These are phyloP conservation scores for Nosema muscidifuracis DNA, from an alignment of 371 early-diverging fungal species.

Conservation along the genomic window DNA sequence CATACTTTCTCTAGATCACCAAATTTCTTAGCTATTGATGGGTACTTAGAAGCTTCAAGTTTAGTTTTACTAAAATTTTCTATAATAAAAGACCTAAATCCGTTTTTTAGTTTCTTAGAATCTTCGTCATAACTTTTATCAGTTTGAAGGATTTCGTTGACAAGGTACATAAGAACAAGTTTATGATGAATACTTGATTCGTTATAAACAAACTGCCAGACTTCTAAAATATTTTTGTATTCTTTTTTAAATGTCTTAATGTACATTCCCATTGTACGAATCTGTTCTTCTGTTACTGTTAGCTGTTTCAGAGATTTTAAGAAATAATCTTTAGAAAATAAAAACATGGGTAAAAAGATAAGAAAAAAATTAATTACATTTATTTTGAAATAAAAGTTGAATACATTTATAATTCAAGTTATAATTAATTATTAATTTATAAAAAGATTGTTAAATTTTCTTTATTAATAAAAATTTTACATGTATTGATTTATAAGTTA, in stretches of 20 bases:
- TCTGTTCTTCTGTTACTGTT: slow-evolving; percentile 28
- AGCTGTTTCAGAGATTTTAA: slow-evolving; percentile 27
- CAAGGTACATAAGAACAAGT: slow-evolving; percentile 47
- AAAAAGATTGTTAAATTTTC: background rate
- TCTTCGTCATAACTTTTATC: slow-evolving; percentile 21
- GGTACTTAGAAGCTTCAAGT: slow-evolving; percentile 6
- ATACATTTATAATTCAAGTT: no score
- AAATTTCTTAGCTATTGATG: slow-evolving; percentile 34
- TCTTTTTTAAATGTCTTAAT: slow-evolving; percentile 49
- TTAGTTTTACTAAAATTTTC: slow-evolving; percentile 30
- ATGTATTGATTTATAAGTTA: background rate
- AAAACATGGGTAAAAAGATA: background rate
- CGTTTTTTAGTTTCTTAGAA: slow-evolving; percentile 3
- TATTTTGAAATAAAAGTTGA: no score
- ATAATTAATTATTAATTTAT: no score
- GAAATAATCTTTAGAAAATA: slow-evolving; percentile 41
- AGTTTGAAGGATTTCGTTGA: slow-evolving; percentile 49
- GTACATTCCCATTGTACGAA: slow-evolving; percentile 43
- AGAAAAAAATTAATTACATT: no score
- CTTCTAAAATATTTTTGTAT: slow-evolving; percentile 39
- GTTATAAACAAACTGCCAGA: slow-evolving; percentile 18
- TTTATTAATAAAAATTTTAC: background rate
- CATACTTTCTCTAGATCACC: slow-evolving; percentile 47
- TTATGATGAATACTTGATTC: slow-evolving; percentile 44
- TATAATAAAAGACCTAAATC: slow-evolving; percentile 22